These are phyloP conservation scores for Handroanthus guayacan DNA, from an alignment of 257 asterid genomes.

Conservation along the genomic window DNA sequence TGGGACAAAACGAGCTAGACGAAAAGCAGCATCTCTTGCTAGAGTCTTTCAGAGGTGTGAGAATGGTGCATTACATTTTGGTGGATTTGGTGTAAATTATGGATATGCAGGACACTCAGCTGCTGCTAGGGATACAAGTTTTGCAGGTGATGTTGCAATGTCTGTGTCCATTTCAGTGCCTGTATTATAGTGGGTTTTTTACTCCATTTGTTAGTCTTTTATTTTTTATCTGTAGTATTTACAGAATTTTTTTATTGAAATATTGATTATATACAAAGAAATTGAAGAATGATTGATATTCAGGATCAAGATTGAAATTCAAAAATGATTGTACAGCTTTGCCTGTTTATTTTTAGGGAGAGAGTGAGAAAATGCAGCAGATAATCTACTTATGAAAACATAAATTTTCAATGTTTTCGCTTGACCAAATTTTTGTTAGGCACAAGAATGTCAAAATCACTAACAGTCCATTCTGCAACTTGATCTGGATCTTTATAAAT, in stretches of 20 bases:
- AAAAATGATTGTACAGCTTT: slow-evolving; percentile 26
- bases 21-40: slow-evolving; percentile 96
- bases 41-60: slow-evolving; percentile 84
- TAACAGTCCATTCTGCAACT: slow-evolving; percentile 91
- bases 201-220: slow-evolving; percentile 40
- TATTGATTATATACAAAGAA: slow-evolving; percentile 31
- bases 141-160: slow-evolving; percentile 65
- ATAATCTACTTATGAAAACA: too few relatives aligned
- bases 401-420: not conserved
- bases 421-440: slow-evolving; percentile 25
- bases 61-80: slow-evolving; percentile 53
- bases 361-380: not conserved
- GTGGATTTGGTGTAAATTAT: slow-evolving; percentile 67
- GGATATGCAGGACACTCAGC: slow-evolving; percentile 63
- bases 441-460: slow-evolving; percentile 73
- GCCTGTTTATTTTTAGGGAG: not conserved
- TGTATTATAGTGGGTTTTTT: slow-evolving; percentile 55
- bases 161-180: slow-evolving; percentile 79
- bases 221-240: slow-evolving; percentile 46
- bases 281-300: slow-evolving; percentile 40
- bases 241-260: slow-evolving; percentile 43
- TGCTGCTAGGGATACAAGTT: slow-evolving; percentile 57
- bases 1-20: slow-evolving; percentile 89
- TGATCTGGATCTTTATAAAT: slow-evolving; percentile 66
- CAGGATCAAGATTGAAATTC: slow-evolving; percentile 23